These are phyloP conservation scores for Chlorociboria aeruginascens DNA, from an alignment of 495 filamentous ascomycete species.

Conservation along the genomic window DNA sequence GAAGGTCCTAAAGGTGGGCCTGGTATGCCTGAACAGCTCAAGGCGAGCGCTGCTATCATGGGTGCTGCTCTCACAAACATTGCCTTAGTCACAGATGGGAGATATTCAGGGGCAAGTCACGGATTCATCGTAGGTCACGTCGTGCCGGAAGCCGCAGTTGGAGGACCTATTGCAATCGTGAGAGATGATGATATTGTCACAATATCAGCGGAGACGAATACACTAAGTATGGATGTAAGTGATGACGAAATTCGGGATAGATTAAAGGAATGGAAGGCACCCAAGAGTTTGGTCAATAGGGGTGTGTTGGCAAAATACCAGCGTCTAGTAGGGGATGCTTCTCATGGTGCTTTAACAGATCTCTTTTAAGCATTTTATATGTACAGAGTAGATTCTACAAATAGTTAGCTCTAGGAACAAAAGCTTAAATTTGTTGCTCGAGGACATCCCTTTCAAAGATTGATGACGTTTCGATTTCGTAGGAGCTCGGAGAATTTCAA, in stretches of 20 bases:
- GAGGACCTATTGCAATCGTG: constrained; percentile 74
- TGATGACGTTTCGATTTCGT: no score
- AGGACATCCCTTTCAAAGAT: no score
- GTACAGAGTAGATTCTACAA: neutral
- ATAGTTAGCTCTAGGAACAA: neutral
- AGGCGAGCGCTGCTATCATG: constrained; percentile 82
- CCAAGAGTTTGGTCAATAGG: constrained; percentile 61
- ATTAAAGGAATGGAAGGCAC: constrained; percentile 59
- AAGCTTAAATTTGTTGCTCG: no score
- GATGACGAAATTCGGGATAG: constrained; percentile 62
- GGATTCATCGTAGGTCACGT: constrained; percentile 96
- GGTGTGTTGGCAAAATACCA: constrained; percentile 91
- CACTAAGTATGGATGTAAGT: constrained; percentile 61
- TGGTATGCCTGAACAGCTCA: constrained; percentile 92
- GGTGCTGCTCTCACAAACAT: constrained; percentile 82
- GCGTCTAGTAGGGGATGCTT: constrained; percentile 40
- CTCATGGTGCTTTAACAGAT: constrained; percentile 43
- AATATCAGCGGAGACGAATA: constrained; percentile 74
- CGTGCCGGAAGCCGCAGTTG: constrained; percentile 76
- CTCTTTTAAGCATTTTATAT: constrained; percentile 12
- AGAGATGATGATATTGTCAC: constrained; percentile 72
- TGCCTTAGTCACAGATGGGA: constrained; percentile 85
- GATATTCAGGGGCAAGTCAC: constrained; percentile 83
- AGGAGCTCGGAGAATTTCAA: neutral
- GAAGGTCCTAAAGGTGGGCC: constrained; percentile 93